Conservation (phyloP, 2,329 filamentous ascomycete species). For the Alternaria arbusti region DNA sequence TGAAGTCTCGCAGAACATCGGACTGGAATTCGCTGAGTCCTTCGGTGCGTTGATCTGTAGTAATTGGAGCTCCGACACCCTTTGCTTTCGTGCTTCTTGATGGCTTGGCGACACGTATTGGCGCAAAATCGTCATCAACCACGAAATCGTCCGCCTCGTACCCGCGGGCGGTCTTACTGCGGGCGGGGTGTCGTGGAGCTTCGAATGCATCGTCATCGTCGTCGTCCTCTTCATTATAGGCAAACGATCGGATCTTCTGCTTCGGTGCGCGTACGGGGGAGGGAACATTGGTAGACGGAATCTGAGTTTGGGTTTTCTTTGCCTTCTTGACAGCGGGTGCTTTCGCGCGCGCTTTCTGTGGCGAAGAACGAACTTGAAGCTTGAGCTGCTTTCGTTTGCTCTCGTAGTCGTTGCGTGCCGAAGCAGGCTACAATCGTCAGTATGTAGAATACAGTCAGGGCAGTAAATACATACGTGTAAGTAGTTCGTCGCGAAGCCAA, state of each 20-base stretch:
- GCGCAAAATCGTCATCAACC: constrained; percentile 57
- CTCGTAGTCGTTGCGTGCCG: constrained; percentile 55
- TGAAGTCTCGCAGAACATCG: constrained; percentile 69
- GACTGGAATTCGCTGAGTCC: constrained; percentile 66
- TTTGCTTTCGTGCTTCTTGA: constrained; percentile 47
- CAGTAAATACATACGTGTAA: constrained; percentile 61
- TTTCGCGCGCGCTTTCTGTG: constrained; percentile 46
- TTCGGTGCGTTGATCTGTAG: constrained; percentile 61
- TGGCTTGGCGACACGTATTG: constrained; percentile 37
- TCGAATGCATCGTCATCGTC: constrained; percentile 37
- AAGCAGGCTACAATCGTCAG: constrained; percentile 48
- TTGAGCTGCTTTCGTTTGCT: constrained; percentile 48
- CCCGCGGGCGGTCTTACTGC: constrained; percentile 37
- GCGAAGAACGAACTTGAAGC: constrained; percentile 61
- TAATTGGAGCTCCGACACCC: constrained; percentile 64
- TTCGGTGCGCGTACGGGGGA: constrained; percentile 63
- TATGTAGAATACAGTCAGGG: background rate
- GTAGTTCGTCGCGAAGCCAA: constrained; percentile 77
- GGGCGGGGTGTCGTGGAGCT: constrained; percentile 23
- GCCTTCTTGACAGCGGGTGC: constrained; percentile 23
- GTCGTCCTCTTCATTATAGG: constrained; percentile 32
- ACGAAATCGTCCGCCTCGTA: constrained; percentile 47
- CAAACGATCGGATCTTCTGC: constrained; percentile 39
- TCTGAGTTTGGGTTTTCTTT: constrained; percentile 50
- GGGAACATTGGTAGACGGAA: constrained; percentile 72